Base-by-base conservation (phyloP, 2,329 filamentous ascomycete genomes). In the Dactylonectria estremocensis region DNA sequence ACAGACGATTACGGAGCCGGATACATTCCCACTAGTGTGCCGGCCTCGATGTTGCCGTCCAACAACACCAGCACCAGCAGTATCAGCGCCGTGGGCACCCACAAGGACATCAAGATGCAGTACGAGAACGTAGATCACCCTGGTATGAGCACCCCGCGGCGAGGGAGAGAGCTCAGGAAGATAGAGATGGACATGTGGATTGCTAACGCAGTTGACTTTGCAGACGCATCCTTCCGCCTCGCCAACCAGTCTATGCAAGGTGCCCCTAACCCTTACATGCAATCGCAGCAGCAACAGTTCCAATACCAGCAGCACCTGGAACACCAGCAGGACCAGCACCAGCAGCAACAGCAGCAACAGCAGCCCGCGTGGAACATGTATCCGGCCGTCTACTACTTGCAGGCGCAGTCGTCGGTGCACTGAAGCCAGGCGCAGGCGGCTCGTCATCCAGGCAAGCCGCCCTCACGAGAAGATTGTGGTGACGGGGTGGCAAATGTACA, bases 11-110 rank as follows among this genome's bases (percentile, higher is more conserved):
- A 85, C 74, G 76, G 74, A 59, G 69, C 74, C 31, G 78, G 72
- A 68, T 88, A 87, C 75, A 85, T 87, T 65, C 83, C 85, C 9
- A 85, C 84, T 24, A 87, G 85, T 69, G 82, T 85, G 20, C 85
- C 85, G 16, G 75, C 82, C 20, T 79, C 81, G 48, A 82, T 87
- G 76, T 77, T 86, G 52, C 80, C 77, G 6, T 71, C 76, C 16
- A 72, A 69, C 70, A 74, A 76, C 68, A 72, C 72, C 48, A 76
- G 76, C 68, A 71, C 77, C 46, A 74, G 78, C 33, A 73, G 76
- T 67, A 72, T 76, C 49, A 72, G 69, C 62, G 69, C 69, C 74
- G 77, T 76, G 56, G 71, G 35, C 10, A 8, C 78, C 58, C 79
- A 81, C 69, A 80, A 80, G 71, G 78, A 81, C 16, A 76, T 81